Evolutionary conservation across 2,329 filamentous ascomycete genomes (phyloP), one percentile per base, ranked within the genome.

Genomic region (Monosporascus cannonballus): DNA sequence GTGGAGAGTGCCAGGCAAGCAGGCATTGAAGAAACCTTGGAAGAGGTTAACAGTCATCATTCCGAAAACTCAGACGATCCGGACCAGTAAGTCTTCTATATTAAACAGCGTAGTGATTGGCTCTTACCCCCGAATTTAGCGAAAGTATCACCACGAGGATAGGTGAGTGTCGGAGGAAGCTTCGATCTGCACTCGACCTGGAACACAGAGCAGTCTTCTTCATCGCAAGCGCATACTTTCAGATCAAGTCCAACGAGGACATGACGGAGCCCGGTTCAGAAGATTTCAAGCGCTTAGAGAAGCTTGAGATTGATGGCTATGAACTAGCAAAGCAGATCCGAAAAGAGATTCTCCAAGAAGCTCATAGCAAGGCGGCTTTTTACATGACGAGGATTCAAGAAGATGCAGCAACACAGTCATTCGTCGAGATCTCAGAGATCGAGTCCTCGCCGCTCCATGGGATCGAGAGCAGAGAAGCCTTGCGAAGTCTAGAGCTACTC

Each of bases 131-230:
- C n/a, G 24, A 45, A 8, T 15, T 22, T n/a, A 46, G 42, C n/a
- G 67, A 71, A 42, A 65, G 67, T 2, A 72, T 49, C 11, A 22
- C 53, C 3, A 44, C 49, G 39, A 78, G 78, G 18, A 61, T 89
- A 24, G 75, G 78, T 48, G 77, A 83, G 38, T 77, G 80, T 48
- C 82, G 85, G 36, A 81, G 85, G 50, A 80, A 84, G 44, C 74
- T 96, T 22, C 85, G 90, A 9, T 78, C 76, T 20, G 85, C 89
- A 2, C 74, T 96, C 18, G 90, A 96, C 64, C 70, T 95, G 44
- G 80, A 93, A 55, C 93, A 96, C 66, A 84, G 86, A 58, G 90
- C 87, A 30, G 77, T 83, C 1, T 96, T 96, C 71, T 96, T 95
- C 64, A 86, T 86, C 25, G 90, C 86, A 15, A 96, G 91, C 60